Percentiles rank a stretch among this genome's conserved stretches.
Evolutionary conservation across 2,329 filamentous ascomycete species (phyloP).

Genomic region (Trichoderma oligosporum): DNA sequence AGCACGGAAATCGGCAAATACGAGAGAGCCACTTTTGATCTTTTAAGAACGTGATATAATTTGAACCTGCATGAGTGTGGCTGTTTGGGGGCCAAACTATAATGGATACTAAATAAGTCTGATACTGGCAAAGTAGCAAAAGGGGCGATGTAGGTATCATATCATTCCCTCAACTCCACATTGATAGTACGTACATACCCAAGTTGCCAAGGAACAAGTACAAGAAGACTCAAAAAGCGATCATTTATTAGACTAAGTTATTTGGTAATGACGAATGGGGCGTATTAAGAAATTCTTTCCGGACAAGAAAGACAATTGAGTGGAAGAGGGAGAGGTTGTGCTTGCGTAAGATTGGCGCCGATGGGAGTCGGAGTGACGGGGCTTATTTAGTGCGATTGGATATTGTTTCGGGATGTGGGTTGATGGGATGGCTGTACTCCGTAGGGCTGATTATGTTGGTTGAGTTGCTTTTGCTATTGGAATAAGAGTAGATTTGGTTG

Average conservation of each 20-base stretch:
- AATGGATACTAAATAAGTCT: neutral
- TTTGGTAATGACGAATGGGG: neutral
- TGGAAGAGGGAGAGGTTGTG: neutral
- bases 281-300: too few relatives aligned
- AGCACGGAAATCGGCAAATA: neutral
- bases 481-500: too few relatives aligned
- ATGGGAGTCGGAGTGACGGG: constrained; percentile 10
- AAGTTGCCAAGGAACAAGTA: too few relatives aligned
- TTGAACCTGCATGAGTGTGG: constrained; percentile 12
- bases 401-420: too few relatives aligned
- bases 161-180: too few relatives aligned
- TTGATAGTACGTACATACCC: too few relatives aligned
- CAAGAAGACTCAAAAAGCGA: too few relatives aligned
- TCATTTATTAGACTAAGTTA: too few relatives aligned
- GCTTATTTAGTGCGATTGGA: constrained; percentile 1
- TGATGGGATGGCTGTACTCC: neutral
- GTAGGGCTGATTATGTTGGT: neutral
- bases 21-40: neutral
- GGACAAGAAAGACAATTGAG: too few relatives aligned
- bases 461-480: neutral
- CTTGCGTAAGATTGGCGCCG: constrained; percentile 12
- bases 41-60: neutral
- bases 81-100: neutral
- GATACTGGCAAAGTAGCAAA: too few relatives aligned
- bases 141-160: too few relatives aligned